A percentile compares a stretch with the other conserved stretches of the same genome.
Conservation (phyloP, 2,329 filamentous ascomycete genomes). For the Acarospora socialis region DNA sequence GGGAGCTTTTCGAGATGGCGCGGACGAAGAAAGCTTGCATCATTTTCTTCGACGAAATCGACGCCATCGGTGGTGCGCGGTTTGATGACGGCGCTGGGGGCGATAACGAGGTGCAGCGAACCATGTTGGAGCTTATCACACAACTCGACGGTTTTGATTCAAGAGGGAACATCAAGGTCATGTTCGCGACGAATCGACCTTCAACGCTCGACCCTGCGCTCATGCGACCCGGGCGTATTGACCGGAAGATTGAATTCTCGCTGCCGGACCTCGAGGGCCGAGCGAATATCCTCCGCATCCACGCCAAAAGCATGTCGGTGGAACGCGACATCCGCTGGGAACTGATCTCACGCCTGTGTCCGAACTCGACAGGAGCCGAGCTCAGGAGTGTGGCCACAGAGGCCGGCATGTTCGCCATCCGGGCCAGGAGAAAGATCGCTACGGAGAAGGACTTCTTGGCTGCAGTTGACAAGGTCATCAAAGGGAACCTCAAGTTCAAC, state of each 20-base stretch:
- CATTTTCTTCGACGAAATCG: constrained; percentile 98
- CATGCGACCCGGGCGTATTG: constrained; percentile 94
- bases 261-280: constrained; percentile 92
- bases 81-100: constrained; percentile 94
- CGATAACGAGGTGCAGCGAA: constrained; percentile 95
- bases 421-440: constrained; percentile 87
- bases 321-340: constrained; percentile 99
- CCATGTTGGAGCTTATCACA: constrained; percentile 95
- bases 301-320: constrained; percentile 99
- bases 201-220: constrained; percentile 92
- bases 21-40: constrained; percentile 99
- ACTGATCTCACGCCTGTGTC: constrained; percentile 89
- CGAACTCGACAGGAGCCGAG: constrained; percentile 93
- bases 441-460: constrained; percentile 98
- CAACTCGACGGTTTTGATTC: constrained; percentile 95
- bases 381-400: constrained; percentile 93
- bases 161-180: constrained; percentile 96
- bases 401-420: constrained; percentile 96
- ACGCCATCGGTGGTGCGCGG: constrained; percentile 86
- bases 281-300: constrained; percentile 93
- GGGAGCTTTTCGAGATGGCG: constrained; percentile 98
- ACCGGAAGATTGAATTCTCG: constrained; percentile 97
- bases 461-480: constrained; percentile 98
- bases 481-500: constrained; percentile 99
- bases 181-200: constrained; percentile 96